Conservation (phyloP, 805 yeast genomes). For the Cyberlindnera nakhonratchasimensis region DNA sequence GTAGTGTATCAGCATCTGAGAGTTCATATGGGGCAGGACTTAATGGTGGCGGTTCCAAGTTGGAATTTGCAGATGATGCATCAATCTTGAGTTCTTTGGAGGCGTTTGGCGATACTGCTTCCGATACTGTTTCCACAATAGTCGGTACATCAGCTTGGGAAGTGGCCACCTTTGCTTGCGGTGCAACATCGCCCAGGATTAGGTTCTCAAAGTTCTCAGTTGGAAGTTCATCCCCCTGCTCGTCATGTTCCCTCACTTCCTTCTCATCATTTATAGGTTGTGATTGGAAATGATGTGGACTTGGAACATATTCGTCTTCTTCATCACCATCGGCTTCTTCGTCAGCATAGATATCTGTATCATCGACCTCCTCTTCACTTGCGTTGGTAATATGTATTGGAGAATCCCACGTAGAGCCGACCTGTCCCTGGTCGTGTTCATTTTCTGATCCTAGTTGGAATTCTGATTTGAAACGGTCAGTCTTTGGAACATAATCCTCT, state of each 20-base stretch:
- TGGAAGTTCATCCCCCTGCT: background rate
- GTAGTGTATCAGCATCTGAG: conserved; percentile 27
- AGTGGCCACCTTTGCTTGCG: background rate
- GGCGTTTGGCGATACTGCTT: background rate
- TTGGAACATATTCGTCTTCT: conserved; percentile 9
- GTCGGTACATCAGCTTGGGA: background rate
- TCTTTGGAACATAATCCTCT: conserved; percentile 7
- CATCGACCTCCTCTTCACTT: conserved; percentile 12
- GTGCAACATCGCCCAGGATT: background rate
- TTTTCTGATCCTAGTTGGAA: background rate
- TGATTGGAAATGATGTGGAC: conserved; percentile 11
- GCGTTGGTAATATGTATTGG: conserved; percentile 7
- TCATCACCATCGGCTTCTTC: background rate
- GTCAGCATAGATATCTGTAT: too few relatives aligned
- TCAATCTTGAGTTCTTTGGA: conserved; percentile 7
- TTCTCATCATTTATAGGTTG: background rate
- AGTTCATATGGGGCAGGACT: conserved; percentile 17
- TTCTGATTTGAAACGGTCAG: conserved; percentile 3
- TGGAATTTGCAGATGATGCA: conserved; percentile 1
- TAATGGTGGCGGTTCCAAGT: conserved; percentile 7
- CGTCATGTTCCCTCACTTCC: background rate
- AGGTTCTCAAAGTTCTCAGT: conserved; percentile 1
- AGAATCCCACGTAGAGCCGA: background rate
- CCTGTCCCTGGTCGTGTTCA: background rate
- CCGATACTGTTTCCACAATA: conserved; percentile 1